Base-by-base conservation (phyloP, 192 early-diverging fungal species). In the Coemansia asiatica region DNA sequence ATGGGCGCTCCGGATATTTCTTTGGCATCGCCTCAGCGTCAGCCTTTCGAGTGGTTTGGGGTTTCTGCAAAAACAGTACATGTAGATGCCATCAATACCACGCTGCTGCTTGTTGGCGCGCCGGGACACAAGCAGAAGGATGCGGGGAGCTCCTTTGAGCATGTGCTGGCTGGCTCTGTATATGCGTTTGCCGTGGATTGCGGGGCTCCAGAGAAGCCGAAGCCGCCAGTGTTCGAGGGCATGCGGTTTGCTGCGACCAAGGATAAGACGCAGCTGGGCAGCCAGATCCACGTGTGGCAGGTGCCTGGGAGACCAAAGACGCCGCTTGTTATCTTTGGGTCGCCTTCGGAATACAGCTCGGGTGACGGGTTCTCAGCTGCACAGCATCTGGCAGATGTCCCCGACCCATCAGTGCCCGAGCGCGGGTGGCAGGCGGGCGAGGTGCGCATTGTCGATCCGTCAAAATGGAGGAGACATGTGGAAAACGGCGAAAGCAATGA, bases 31-130 rank as follows among this genome's bases (percentile, higher is more conserved):
- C 73, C 78, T 1, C 49, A 60, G 23, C 58, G 63, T 18, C 50
- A 57, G 23, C 44, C 75, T 29, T 80, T 83, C 46, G 84, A 85
- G 65, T 83, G 79, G 79, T 87, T 87, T 66, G 86, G 86, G 16
- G 60, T 63, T n/a, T 51, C 80, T 6, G 67, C 70, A 4, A 59
- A 40, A 4, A 40, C 71, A 9, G 76, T 77, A 31, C 58, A 50
- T 25, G 28, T 77, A 21, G 22, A 47, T 0, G 46, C 15, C 1
- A 25, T 33, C 2, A 68, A 66, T 31, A 64, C 66, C 5, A 64
- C 70, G 18, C 27, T 74, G 40, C 66, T 83, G 7, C 66, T 88
- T 21, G 77, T 88, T 0, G 87, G 87, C 12, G 84, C 87, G 7
- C 87, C 87, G 0, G 87, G 87, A 8, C 77, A 82, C 65, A 64